These are phyloP conservation scores for Paratinospora sagittata DNA, from an alignment of 164 flowering plant genomes.

Conservation along the genomic window DNA sequence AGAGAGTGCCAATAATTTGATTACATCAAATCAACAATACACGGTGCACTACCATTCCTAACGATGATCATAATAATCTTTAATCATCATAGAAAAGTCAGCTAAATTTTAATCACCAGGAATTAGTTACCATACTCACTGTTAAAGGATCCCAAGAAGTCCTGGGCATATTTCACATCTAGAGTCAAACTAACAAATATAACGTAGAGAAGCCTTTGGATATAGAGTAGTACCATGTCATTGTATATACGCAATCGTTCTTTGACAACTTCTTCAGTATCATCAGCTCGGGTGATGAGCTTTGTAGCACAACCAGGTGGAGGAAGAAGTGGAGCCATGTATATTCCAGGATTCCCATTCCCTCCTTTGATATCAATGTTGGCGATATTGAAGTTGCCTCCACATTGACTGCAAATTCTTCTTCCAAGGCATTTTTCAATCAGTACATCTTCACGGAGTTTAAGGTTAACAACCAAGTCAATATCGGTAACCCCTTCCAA, in stretches of 20 bases:
- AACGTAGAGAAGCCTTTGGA: neutral
- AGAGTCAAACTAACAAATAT: neutral
- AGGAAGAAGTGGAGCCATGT: conserved; percentile 90
- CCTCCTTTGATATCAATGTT: conserved; percentile 62
- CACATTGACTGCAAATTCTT: conserved; percentile 86
- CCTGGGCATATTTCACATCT: neutral
- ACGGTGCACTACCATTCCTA: neutral
- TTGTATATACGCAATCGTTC: conserved; percentile 70
- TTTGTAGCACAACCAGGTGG: conserved; percentile 80
- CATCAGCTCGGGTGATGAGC: conserved; percentile 82
- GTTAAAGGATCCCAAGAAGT: neutral
- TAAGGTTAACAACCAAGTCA: conserved; percentile 79
- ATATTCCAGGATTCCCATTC: conserved; percentile 69
- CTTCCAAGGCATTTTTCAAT: conserved; percentile 93
- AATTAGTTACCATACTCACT: neutral
- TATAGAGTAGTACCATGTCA: conserved; percentile 50
- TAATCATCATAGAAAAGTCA: neutral
- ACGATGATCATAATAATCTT: neutral
- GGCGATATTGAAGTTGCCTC: conserved; percentile 74
- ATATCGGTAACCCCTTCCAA: conserved; percentile 79
- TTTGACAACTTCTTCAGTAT: conserved; percentile 76
- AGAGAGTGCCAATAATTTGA: no score
- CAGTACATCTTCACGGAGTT: conserved; percentile 75
- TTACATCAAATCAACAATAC: neutral
- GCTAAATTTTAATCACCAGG: neutral